Conservation (phyloP, 2,329 filamentous ascomycete genomes). For the Calonectria fujianensis region DNA sequence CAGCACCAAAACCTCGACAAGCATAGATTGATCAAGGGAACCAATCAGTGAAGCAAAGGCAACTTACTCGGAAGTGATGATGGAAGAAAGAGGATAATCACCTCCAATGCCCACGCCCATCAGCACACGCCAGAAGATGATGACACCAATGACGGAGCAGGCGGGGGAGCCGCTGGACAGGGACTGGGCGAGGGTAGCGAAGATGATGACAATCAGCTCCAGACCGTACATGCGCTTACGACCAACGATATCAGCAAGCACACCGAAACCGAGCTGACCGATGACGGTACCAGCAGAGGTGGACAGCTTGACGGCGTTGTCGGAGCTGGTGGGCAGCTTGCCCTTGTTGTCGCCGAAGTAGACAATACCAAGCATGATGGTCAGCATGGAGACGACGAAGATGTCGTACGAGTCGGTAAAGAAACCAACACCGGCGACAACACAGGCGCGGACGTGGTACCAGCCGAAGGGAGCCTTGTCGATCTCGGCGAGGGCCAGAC, state of each 20-base stretch:
- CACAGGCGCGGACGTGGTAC: conserved; percentile 86
- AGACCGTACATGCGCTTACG: conserved; percentile 84
- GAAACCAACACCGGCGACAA: conserved; percentile 90
- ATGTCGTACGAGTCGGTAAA: conserved; percentile 92
- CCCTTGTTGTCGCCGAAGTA: conserved; percentile 76
- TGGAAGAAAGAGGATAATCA: conserved; percentile 87
- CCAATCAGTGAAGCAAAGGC: not conserved
- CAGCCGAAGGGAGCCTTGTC: conserved; percentile 89
- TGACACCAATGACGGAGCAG: conserved; percentile 77
- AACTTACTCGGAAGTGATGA: conserved; percentile 86
- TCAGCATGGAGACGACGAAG: conserved; percentile 84
- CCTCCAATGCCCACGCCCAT: conserved; percentile 72
- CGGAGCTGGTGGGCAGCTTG: conserved; percentile 78
- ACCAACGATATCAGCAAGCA: conserved; percentile 84
- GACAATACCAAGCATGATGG: conserved; percentile 86
- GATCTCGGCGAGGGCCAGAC: conserved; percentile 86
- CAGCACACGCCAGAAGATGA: conserved; percentile 88
- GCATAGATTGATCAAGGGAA: not conserved
- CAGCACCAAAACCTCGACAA: not conserved
- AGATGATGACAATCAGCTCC: conserved; percentile 87
- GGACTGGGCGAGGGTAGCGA: conserved; percentile 83
- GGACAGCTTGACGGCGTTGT: conserved; percentile 90
- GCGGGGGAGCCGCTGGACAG: conserved; percentile 78
- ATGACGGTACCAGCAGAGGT: conserved; percentile 90
- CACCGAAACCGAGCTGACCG: conserved; percentile 87